Base-by-base conservation (phyloP, 2,329 filamentous ascomycete genomes). In the Cyanodermella asteris region DNA sequence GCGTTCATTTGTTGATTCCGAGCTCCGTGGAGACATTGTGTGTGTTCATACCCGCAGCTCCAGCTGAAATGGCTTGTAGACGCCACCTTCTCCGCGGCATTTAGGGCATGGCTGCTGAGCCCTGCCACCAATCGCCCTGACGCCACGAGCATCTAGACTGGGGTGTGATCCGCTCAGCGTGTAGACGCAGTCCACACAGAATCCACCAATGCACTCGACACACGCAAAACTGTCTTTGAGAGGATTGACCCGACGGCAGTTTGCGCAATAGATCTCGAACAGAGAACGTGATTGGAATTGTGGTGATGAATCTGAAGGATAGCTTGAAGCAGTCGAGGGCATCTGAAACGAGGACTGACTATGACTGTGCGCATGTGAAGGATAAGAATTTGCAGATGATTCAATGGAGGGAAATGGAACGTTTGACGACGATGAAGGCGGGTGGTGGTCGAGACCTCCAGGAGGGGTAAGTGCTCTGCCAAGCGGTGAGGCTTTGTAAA, bases 231-330 rank as follows among this genome's bases (percentile, higher is more conserved):
- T 87, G 39, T 84, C 75, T 40, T 70, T 72, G 14, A 94, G 55
- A 7, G 72, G 55, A 25, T 73, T 82, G 11, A 81, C 58, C 18
- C 72, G 67, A 34, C 77, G 70, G 43, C 84, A 94, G 23, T 74
- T 76, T 12, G 82, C 77, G 45, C 84, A 94, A 45, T 91, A 91
- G 20, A 94, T 91, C n/a, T n/a, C n/a, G n/a, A n/a, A n/a, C n/a
- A n/a, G n/a, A n/a, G n/a, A n/a, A n/a, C n/a, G n/a, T n/a, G n/a
- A n/a, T 44, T 91, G 77, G 50, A 8, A 56, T 42, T 28, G 55
- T 47, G 34, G 58, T 49, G 11, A 33, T 34, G 66, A 66, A 36
- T 69, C 61, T 10, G 60, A 75, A 40, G 61, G 72, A 13, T 73
- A 52, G 5, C 55, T 64, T 27, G 76, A 50, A 15, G 68, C 71